Evolutionary conservation across 306 rosid genomes (phyloP).

Genomic region (Lithocarpus polystachyus): DNA sequence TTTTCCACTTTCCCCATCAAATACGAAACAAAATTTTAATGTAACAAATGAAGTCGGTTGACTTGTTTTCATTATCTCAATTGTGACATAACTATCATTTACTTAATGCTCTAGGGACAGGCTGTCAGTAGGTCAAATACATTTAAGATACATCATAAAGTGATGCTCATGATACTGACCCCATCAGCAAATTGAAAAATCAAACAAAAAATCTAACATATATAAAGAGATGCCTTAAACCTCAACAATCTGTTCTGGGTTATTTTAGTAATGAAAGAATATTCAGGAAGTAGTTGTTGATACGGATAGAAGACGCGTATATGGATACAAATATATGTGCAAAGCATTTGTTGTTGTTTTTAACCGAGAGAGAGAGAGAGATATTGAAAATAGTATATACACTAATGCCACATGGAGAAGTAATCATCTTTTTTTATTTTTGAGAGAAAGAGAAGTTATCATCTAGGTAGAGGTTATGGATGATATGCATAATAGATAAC

Average conservation of each 20-base stretch:
- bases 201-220: not conserved
- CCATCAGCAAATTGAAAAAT: constrained; percentile 26
- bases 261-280: not conserved
- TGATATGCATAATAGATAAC: too few relatives aligned
- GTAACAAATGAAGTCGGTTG: constrained; percentile 49
- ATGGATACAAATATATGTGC: too few relatives aligned
- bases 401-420: not conserved
- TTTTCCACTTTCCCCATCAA: constrained; percentile 38
- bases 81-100: constrained; percentile 39
- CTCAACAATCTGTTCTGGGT: not conserved
- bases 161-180: constrained; percentile 37
- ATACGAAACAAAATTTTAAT: constrained; percentile 32
- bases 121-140: constrained; percentile 57
- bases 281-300: not conserved
- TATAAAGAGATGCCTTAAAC: not conserved
- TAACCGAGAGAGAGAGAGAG: not conserved
- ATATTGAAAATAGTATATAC: not conserved
- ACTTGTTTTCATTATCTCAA: constrained; percentile 41
- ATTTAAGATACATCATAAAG: constrained; percentile 43
- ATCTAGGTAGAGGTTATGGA: too few relatives aligned
- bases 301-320: too few relatives aligned
- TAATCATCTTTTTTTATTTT: too few relatives aligned
- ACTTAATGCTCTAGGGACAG: constrained; percentile 47
- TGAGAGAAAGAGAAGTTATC: not conserved
- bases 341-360: too few relatives aligned